These are phyloP conservation scores for Pyrenochaeta sp. DNA, from an alignment of 2,329 filamentous ascomycete species.

Conservation along the genomic window DNA sequence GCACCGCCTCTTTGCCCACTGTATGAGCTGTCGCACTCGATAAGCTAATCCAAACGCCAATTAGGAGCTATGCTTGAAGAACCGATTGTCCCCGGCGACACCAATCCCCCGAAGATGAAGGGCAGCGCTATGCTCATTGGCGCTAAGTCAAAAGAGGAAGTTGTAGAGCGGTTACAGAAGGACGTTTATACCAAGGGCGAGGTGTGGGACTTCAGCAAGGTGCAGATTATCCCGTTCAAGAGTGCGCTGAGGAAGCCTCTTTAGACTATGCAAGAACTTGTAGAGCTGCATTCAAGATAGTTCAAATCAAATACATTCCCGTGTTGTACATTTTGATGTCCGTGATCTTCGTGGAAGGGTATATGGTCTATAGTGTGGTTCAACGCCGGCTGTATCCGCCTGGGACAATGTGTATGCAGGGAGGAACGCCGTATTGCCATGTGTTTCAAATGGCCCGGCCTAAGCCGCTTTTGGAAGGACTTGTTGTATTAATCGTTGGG, in stretches of 20 bases:
- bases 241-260: conserved; percentile 55
- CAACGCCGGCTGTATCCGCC: neutral
- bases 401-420: neutral
- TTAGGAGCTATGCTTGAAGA: conserved; percentile 48
- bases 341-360: neutral
- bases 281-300: neutral
- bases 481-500: neutral
- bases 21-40: neutral
- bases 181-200: conserved; percentile 77
- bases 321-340: neutral
- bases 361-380: neutral
- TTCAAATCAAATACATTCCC: neutral
- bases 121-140: conserved; percentile 75
- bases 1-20: neutral
- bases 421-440: neutral
- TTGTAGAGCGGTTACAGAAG: conserved; percentile 69
- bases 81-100: conserved; percentile 65
- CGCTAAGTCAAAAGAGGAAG: conserved; percentile 74
- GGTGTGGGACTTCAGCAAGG: conserved; percentile 76
- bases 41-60: neutral
- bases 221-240: conserved; percentile 60
- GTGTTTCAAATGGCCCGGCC: neutral
- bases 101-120: conserved; percentile 70
- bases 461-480: too few species aligned
- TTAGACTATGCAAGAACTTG: conserved; percentile 23